Percentiles rank a stretch among this genome's conserved stretches.
These are phyloP conservation scores for Venturia asperata DNA, from an alignment of 2,329 filamentous ascomycete genomes.

Conservation along the genomic window DNA sequence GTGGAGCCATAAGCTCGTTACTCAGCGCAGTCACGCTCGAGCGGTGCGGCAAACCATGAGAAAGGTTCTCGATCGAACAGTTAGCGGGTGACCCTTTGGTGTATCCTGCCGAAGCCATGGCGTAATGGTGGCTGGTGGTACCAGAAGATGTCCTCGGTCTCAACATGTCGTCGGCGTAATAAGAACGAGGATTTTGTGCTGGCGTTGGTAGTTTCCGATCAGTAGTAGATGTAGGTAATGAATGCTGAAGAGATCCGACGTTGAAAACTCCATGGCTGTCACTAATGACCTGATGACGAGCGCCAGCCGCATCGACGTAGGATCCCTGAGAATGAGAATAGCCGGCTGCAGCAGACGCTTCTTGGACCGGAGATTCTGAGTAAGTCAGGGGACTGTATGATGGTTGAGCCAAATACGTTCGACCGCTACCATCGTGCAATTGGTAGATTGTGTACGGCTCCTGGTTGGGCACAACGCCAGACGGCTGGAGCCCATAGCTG, in stretches of 20 bases:
- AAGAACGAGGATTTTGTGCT: neutral
- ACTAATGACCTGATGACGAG: neutral
- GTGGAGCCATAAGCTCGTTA: conserved; percentile 9
- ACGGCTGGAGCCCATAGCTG: neutral
- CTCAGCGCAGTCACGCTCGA: conserved; percentile 4
- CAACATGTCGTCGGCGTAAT: conserved; percentile 2
- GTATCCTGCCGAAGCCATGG: conserved; percentile 6
- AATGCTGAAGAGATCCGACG: conserved; percentile 6
- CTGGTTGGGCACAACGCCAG: neutral
- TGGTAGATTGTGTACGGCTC: neutral
- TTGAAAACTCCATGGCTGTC: neutral
- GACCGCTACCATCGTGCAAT: conserved; percentile 3
- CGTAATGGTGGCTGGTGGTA: conserved; percentile 6
- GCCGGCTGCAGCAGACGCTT: neutral
- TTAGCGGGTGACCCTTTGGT: neutral
- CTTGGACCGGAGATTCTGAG: neutral
- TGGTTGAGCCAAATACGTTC: neutral
- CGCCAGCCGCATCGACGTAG: neutral
- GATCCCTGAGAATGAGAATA: conserved; percentile 5
- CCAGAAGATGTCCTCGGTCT: conserved; percentile 12
- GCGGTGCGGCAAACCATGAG: neutral
- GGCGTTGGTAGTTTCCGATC: conserved; percentile 3
- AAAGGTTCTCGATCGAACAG: neutral
- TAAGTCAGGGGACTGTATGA: conserved; percentile 4
- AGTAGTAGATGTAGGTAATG: neutral